phyloP scores from a whole-genome alignment of 768 basidiomycete species.

The Vishniacozyma victoriae region DNA sequence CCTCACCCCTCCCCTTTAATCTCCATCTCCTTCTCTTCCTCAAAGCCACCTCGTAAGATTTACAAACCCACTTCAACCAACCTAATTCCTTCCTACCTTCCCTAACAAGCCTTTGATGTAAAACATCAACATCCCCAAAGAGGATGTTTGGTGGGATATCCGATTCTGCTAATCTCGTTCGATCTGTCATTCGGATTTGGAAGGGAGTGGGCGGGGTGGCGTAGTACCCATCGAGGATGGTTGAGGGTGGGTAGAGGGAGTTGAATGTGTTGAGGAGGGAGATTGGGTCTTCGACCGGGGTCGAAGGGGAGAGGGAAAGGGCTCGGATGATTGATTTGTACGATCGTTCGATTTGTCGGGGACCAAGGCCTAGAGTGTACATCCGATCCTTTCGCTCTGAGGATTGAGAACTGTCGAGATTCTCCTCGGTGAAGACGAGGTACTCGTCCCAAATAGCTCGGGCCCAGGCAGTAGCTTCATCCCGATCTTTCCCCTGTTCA shows the following conservation, averaged over 20 bases:
- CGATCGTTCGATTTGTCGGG: slow-evolving; percentile 57
- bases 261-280: slow-evolving; percentile 60
- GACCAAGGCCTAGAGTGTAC: slow-evolving; percentile 18
- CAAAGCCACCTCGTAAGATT: slow-evolving; percentile 66
- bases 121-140: slow-evolving; percentile 68
- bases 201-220: slow-evolving; percentile 50
- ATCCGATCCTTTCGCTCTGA: background rate
- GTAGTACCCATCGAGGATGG: slow-evolving; percentile 47
- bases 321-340: slow-evolving; percentile 65
- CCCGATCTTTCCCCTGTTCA: slow-evolving; percentile 41
- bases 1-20: slow-evolving; percentile 3
- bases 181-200: slow-evolving; percentile 59
- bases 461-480: slow-evolving; percentile 54
- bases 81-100: slow-evolving; percentile 52
- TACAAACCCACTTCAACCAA: slow-evolving; percentile 67
- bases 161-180: slow-evolving; percentile 63
- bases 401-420: background rate
- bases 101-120: slow-evolving; percentile 67
- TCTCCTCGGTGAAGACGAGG: slow-evolving; percentile 31
- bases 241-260: slow-evolving; percentile 58
- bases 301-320: slow-evolving; percentile 51
- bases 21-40: slow-evolving; percentile 54
- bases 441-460: slow-evolving; percentile 65
- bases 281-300: slow-evolving; percentile 53
- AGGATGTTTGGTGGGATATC: slow-evolving; percentile 70